phyloP scores from a whole-genome alignment of 495 filamentous ascomycete genomes.

The Aspergillus sclerotioniger region DNA sequence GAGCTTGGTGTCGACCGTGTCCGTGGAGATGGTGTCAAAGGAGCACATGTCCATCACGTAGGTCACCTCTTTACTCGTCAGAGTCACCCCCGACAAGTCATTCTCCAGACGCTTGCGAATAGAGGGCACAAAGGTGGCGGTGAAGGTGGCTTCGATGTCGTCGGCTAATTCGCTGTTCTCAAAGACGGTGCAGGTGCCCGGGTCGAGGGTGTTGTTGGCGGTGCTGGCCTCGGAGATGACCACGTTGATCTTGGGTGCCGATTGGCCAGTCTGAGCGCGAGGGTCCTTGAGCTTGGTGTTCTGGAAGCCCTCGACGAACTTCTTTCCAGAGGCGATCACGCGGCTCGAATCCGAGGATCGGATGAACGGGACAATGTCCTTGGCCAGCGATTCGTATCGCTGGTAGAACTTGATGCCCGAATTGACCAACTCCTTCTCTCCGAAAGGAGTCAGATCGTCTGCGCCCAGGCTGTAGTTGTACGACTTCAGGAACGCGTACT shows the following conservation, averaged over 20 bases:
- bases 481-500: conserved; percentile 60
- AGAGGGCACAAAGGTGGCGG: conserved; percentile 54
- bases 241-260: conserved; percentile 56
- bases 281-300: conserved; percentile 49
- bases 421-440: conserved; percentile 68
- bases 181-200: conserved; percentile 66
- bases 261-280: conserved; percentile 26
- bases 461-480: conserved; percentile 73
- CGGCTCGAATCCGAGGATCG: conserved; percentile 67
- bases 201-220: conserved; percentile 75
- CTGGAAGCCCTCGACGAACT: conserved; percentile 72
- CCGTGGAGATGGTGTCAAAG: conserved; percentile 67
- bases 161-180: conserved; percentile 44
- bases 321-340: conserved; percentile 69
- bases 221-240: conserved; percentile 60
- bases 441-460: conserved; percentile 71
- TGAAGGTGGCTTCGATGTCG: conserved; percentile 52
- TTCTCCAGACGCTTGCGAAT: conserved; percentile 62
- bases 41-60: conserved; percentile 83
- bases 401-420: conserved; percentile 72
- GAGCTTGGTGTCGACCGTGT: conserved; percentile 28
- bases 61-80: conserved; percentile 58
- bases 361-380: conserved; percentile 61
- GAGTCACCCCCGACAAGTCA: conserved; percentile 57
- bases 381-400: conserved; percentile 61